Conservation (phyloP, 2,329 filamentous ascomycete genomes). For the Penicillium sp. region DNA sequence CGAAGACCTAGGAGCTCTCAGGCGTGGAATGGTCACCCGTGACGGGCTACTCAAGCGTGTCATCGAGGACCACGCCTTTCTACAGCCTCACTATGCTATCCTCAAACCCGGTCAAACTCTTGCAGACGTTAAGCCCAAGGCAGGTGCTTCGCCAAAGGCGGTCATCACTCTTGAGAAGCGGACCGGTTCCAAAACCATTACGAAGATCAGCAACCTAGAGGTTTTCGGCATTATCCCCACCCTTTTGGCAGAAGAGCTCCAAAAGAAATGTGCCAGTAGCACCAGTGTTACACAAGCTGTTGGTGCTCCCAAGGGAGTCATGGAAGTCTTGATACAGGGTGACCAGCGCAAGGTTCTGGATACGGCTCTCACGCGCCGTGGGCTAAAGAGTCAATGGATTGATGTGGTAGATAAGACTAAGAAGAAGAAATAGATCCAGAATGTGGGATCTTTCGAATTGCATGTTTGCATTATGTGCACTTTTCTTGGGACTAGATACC, state of each 20-base stretch:
- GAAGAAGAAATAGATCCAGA: slow-evolving; percentile 54
- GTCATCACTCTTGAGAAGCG: slow-evolving; percentile 62
- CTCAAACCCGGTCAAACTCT: slow-evolving; percentile 44
- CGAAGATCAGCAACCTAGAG: slow-evolving; percentile 62
- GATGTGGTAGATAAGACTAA: slow-evolving; percentile 68
- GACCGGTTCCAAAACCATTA: slow-evolving; percentile 66
- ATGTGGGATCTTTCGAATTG: neutral
- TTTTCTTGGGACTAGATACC: neutral
- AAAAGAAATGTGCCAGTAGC: slow-evolving; percentile 67
- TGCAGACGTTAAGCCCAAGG: slow-evolving; percentile 57
- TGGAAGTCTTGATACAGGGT: slow-evolving; percentile 68
- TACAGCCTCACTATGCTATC: slow-evolving; percentile 59
- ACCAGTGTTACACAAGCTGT: slow-evolving; percentile 63
- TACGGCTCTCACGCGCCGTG: slow-evolving; percentile 59
- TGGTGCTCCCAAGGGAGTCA: slow-evolving; percentile 62
- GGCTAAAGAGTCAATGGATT: slow-evolving; percentile 60
- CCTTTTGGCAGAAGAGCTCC: slow-evolving; percentile 63
- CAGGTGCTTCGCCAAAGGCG: slow-evolving; percentile 61
- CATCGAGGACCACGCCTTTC: slow-evolving; percentile 48
- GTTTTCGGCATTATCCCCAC: slow-evolving; percentile 61
- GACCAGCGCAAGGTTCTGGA: slow-evolving; percentile 63
- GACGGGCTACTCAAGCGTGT: slow-evolving; percentile 62
- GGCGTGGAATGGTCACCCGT: slow-evolving; percentile 58
- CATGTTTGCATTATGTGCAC: neutral
- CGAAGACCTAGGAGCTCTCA: slow-evolving; percentile 57